Evolutionary conservation across 257 asterid genomes (phyloP), one percentile per base, ranked within the genome.

Genomic region (Lithospermum erythrorhizon): DNA sequence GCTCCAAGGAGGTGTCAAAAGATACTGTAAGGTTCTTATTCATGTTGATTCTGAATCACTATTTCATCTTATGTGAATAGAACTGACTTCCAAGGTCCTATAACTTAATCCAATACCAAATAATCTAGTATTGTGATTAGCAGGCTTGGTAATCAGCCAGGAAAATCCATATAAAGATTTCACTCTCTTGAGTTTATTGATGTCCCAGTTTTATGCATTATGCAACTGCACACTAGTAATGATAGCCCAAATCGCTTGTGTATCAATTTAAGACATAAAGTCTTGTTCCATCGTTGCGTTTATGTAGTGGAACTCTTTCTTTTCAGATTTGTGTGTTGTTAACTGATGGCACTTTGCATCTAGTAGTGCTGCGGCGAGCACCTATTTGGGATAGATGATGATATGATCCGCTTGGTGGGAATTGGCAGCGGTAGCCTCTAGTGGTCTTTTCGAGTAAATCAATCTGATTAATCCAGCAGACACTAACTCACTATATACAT

Each of bases 1-100:
- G 97, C 99, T 73, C 97, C 99, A n/a, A 84, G 91, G 97, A 86
- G 80, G 87, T 93, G 68, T 89, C 99, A 20, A 86, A 76, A 75
- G 99, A 93, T 75, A 86, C 87, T 97, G 99, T 89, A 78, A n/a
- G 37, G 59, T 21, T 61, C 63, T 47, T 35, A 6, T 53, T 65
- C 41, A 63, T 17, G 22, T 74, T 53, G 49, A 35, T 27, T 24
- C 51, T 51, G 52, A n/a, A 55, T 32, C 32, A 41, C 49, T 62
- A 18, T 29, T 7, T 51, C 37, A 11, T 47, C 51, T 54, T 48
- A 5, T 52, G 21, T 21, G 8, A 27, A n/a, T n/a, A 9, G 24
- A 41, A 19, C 45, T 20, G 21, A 9, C 1, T 9, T 11, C 2
- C 4, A 41, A 41, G 4, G 49, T 5, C 5, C 18, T 14, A 11